A percentile compares a stretch with the other conserved stretches of the same genome.
These are phyloP conservation scores for Aspergillus campestris DNA, from an alignment of 495 filamentous ascomycete genomes.

Conservation along the genomic window DNA sequence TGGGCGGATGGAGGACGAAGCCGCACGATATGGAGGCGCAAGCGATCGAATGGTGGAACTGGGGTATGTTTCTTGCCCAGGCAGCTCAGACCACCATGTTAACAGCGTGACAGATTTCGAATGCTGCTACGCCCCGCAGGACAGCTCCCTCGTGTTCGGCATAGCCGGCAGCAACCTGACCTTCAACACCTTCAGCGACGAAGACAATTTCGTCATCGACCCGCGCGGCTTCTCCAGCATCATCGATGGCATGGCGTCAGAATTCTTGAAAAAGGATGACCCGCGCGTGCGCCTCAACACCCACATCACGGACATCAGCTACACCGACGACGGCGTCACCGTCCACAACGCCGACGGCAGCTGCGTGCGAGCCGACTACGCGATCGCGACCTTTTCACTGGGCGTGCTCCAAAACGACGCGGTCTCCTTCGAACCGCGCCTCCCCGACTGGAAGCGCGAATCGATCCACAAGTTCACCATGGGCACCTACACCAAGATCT, in stretches of 20 bases:
- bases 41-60: constrained; percentile 54
- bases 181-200: constrained; percentile 39
- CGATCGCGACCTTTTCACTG: constrained; percentile 52
- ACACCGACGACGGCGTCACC: constrained; percentile 45
- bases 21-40: constrained; percentile 46
- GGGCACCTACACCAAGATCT: constrained; percentile 74
- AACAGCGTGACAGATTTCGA: constrained; percentile 39
- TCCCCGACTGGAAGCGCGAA: constrained; percentile 60
- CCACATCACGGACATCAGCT: constrained; percentile 50
- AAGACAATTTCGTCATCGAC: constrained; percentile 61
- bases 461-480: constrained; percentile 61
- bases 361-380: constrained; percentile 54
- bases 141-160: constrained; percentile 34
- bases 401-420: constrained; percentile 61
- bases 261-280: constrained; percentile 50
- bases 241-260: constrained; percentile 50
- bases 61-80: constrained; percentile 19
- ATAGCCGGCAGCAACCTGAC: constrained; percentile 33
- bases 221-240: constrained; percentile 55
- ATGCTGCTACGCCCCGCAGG: constrained; percentile 36
- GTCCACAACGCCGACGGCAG: constrained; percentile 46
- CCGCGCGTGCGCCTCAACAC: constrained; percentile 52
- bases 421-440: constrained; percentile 50
- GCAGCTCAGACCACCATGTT: neutral
- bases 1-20: constrained; percentile 55